Conservation (phyloP, 768 basidiomycete species). For the Daedalea quercina region DNA sequence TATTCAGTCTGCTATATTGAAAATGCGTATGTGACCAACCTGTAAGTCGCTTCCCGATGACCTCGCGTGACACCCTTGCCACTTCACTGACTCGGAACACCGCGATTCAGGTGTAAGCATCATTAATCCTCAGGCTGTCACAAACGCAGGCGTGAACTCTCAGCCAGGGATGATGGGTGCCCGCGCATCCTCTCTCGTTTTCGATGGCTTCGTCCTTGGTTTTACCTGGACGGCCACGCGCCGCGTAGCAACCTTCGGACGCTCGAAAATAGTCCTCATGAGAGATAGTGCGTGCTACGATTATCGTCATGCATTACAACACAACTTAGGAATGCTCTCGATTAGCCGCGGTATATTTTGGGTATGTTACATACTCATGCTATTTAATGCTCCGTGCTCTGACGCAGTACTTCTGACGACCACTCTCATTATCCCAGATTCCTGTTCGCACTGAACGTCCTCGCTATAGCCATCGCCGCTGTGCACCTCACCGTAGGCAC, state of each 20-base stretch:
- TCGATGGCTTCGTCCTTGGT: conserved; percentile 10
- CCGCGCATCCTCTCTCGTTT: conserved; percentile 8
- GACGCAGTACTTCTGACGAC: not conserved
- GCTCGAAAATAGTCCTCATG: not conserved
- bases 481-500: not conserved
- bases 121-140: not conserved
- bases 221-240: conserved; percentile 13
- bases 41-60: not conserved
- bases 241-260: not conserved
- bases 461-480: not conserved
- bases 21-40: not conserved
- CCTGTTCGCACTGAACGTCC: not conserved
- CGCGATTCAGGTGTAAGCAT: not conserved
- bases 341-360: conserved; percentile 1
- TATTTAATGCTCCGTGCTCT: not conserved
- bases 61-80: no score
- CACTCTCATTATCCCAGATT: not conserved
- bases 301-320: not conserved
- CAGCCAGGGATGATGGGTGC: conserved; percentile 12
- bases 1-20: conserved; percentile 1
- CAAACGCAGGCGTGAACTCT: conserved; percentile 1
- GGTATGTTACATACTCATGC: not conserved
- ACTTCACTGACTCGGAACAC: no score
- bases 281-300: not conserved
- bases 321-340: not conserved